phyloP scores from a whole-genome alignment of 345 rosid genomes.

The Eucalyptus erythrocorys region DNA sequence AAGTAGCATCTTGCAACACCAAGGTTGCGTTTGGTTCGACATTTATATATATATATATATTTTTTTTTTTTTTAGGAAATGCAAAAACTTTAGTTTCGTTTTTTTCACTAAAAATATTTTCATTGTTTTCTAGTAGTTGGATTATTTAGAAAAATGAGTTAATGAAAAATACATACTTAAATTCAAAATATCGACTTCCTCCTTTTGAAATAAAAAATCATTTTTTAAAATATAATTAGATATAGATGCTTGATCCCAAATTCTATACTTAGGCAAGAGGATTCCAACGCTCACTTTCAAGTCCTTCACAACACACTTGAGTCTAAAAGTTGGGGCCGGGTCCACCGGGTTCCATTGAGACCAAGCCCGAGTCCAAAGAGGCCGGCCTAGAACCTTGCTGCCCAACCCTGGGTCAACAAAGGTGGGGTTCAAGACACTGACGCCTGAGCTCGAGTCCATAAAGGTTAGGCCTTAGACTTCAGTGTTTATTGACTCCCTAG shows the following conservation, averaged over 20 bases:
- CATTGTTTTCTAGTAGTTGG: too few relatives aligned
- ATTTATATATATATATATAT: too few relatives aligned
- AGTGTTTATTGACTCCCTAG: fast-evolving
- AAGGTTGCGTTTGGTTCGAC: too few relatives aligned
- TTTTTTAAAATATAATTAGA: too few relatives aligned
- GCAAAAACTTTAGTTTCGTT: fast-evolving
- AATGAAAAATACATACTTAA: too few relatives aligned
- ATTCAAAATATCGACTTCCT: too few relatives aligned
- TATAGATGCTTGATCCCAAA: fast-evolving
- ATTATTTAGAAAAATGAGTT: too few relatives aligned
- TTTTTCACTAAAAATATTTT: fast-evolving
- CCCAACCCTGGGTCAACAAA: fast-evolving
- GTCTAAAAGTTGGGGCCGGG: fast-evolving
- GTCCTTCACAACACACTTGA: too few relatives aligned
- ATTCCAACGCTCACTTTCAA: neutral
- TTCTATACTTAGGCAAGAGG: too few relatives aligned
- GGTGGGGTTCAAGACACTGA: fast-evolving
- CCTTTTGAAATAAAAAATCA: too few relatives aligned
- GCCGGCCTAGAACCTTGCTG: fast-evolving
- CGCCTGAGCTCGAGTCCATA: neutral
- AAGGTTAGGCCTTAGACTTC: neutral
- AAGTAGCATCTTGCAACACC: neutral
- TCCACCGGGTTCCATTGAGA: neutral
- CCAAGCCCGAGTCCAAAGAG: fast-evolving
- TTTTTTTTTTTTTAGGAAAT: too few relatives aligned